These are phyloP conservation scores for Fusarium newnesense DNA, from an alignment of 2,329 filamentous ascomycete species.

Conservation along the genomic window DNA sequence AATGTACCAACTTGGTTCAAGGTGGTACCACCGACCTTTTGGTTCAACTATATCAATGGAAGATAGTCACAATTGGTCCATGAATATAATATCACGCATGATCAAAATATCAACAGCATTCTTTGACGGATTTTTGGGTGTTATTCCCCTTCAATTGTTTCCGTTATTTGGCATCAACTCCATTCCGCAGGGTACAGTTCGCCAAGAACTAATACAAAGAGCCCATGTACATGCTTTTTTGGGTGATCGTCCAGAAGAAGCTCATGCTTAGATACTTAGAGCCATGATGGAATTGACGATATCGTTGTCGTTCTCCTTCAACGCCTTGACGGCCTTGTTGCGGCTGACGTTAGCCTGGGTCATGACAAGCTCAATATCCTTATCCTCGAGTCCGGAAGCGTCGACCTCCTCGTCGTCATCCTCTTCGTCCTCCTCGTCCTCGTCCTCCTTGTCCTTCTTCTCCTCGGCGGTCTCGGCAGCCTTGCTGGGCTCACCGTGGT, in stretches of 20 bases:
- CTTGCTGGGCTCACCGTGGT: constrained; percentile 75
- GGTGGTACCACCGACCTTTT: no score
- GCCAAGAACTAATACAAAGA: constrained; percentile 48
- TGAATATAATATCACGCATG: background rate
- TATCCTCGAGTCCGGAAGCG: constrained; percentile 92
- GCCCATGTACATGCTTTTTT: constrained; percentile 43
- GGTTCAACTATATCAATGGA: background rate
- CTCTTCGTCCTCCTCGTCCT: constrained; percentile 86
- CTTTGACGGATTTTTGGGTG: constrained; percentile 32
- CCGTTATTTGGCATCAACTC: constrained; percentile 45
- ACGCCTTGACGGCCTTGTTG: constrained; percentile 98
- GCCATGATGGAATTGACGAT: constrained; percentile 99
- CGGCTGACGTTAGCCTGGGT: constrained; percentile 95
- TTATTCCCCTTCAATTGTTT: constrained; percentile 42
- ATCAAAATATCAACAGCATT: background rate
- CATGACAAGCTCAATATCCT: constrained; percentile 99
- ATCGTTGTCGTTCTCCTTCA: constrained; percentile 99
- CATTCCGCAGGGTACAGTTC: constrained; percentile 40
- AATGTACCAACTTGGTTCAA: no score
- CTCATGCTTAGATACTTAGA: constrained; percentile 75
- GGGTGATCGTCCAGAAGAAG: constrained; percentile 35
- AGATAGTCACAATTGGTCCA: background rate
- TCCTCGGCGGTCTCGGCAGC: constrained; percentile 70
- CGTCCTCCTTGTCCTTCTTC: constrained; percentile 78
- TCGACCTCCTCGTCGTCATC: constrained; percentile 97